Conservation (phyloP, 2,329 filamentous ascomycete genomes). For the Aspergillus fijiensis region DNA sequence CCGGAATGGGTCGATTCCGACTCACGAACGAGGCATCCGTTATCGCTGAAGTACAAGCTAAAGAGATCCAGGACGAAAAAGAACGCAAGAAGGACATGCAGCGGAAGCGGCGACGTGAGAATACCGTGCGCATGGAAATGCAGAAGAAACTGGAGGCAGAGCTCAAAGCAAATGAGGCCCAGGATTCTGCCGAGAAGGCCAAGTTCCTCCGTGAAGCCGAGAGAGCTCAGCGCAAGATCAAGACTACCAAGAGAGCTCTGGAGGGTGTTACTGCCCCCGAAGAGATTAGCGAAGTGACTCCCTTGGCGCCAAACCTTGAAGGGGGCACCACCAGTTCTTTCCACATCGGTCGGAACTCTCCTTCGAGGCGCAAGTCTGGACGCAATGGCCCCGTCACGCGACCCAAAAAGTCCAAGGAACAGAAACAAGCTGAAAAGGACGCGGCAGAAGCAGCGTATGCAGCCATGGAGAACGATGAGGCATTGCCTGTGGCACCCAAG, state of each 20-base stretch:
- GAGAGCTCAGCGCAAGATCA: slow-evolving; percentile 87
- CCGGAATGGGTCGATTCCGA: slow-evolving; percentile 74
- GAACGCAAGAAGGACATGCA: slow-evolving; percentile 99
- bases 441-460: slow-evolving; percentile 86
- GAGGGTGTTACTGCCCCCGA: slow-evolving; percentile 75
- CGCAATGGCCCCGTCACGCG: slow-evolving; percentile 55
- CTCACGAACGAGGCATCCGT: slow-evolving; percentile 76
- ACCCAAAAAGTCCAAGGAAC: slow-evolving; percentile 82
- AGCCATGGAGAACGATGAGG: slow-evolving; percentile 54
- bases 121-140: slow-evolving; percentile 83
- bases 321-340: slow-evolving; percentile 85
- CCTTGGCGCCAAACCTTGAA: slow-evolving; percentile 76
- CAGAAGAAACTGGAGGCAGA: slow-evolving; percentile 81
- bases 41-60: slow-evolving; percentile 80
- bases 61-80: slow-evolving; percentile 90
- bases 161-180: slow-evolving; percentile 71
- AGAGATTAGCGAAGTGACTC: slow-evolving; percentile 69
- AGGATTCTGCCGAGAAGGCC: slow-evolving; percentile 78
- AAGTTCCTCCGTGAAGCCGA: slow-evolving; percentile 83
- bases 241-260: slow-evolving; percentile 82
- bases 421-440: slow-evolving; percentile 68
- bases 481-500: slow-evolving; percentile 54
- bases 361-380: slow-evolving; percentile 55
- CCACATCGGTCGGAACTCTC: slow-evolving; percentile 61
- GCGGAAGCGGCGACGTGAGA: slow-evolving; percentile 89